These are phyloP conservation scores for Pilasporangium apinafurcum DNA, from an alignment of 352 stramenopile genomes.

Conservation along the genomic window DNA sequence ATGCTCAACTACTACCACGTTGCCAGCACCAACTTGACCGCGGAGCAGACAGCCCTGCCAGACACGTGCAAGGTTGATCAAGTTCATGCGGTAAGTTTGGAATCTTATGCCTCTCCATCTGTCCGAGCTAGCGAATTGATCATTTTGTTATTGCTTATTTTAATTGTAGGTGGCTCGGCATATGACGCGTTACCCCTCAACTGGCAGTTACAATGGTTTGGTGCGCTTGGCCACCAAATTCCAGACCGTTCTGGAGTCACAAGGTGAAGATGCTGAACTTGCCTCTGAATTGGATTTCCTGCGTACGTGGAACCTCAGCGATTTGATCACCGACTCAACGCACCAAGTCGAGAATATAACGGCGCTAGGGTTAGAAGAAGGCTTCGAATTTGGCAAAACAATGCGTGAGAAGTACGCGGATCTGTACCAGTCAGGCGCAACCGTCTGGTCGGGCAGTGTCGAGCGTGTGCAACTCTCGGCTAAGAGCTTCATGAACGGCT, in stretches of 20 bases:
- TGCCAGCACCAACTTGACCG: constrained; percentile 26
- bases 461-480: constrained; percentile 48
- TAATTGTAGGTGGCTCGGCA: constrained; percentile 40
- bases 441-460: constrained; percentile 35
- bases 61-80: constrained; percentile 38
- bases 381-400: constrained; percentile 25
- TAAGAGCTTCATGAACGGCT: constrained; percentile 41
- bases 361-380: constrained; percentile 30
- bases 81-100: constrained; percentile 44
- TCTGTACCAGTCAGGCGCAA: constrained; percentile 31
- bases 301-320: constrained; percentile 31
- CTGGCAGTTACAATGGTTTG: constrained; percentile 38
- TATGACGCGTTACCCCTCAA: constrained; percentile 48
- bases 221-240: constrained; percentile 23
- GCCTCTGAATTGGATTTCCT: constrained; percentile 32
- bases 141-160: too few relatives aligned
- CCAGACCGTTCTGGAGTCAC: constrained; percentile 11
- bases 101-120: too few relatives aligned
- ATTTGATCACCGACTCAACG: constrained; percentile 22
- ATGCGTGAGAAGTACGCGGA: constrained; percentile 32
- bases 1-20: constrained; percentile 56
- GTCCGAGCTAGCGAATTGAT: too few relatives aligned
- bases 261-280: constrained; percentile 18
- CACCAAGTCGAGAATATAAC: constrained; percentile 53
- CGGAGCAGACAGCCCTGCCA: constrained; percentile 28